Base-by-base conservation (phyloP, 441 rosid species). In the Gossypium schwendimanii region DNA sequence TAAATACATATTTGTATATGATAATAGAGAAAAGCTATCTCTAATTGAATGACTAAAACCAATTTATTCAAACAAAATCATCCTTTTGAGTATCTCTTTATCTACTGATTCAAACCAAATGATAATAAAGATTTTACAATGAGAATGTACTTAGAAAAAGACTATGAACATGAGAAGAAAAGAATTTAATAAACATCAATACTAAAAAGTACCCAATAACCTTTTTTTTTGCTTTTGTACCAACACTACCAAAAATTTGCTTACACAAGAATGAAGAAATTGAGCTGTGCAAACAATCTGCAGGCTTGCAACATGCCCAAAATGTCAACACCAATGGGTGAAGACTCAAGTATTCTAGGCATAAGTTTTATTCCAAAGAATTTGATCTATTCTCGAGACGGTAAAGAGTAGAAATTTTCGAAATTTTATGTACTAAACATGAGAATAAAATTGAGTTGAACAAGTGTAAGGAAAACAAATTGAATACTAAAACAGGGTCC, bases 231-330 rank as follows among this genome's bases (percentile, higher is more conserved):
- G 68, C 45, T 52, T 62, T 72, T 59, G 57, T 58, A 71, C 74
- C 76, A 80, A 64, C 78, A 71, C 87, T 83, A 84, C 85, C 91
- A 90, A 92, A 87, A 82, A 58, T 87, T 81, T 87, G 78, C 87
- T 74, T 87, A 84, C 89, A 90, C 83, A 84, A 87, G 94, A 90
- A 92, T 90, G 85, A 90, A 90, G 90, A 87, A 83, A 85, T 85
- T 86, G 83, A 78, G 81, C 93, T 93, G 91, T 91, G 91, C 98
- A 91, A 79, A 77, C 77, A 81, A 80, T 81, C 77, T 78, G 83
- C 71, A 77, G 75, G 83, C 31, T 77, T 69, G 75, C 47, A 78
- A 78, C 81, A 73, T 23, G 78, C n/a, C 17, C 33, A 50, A 68
- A 79, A 77, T 71, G 75, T 62, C 23, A 36, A 41, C 17, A 2